These are phyloP conservation scores for Colletotrichum sansevieriae DNA, from an alignment of 2,329 filamentous ascomycete genomes.

Conservation along the genomic window DNA sequence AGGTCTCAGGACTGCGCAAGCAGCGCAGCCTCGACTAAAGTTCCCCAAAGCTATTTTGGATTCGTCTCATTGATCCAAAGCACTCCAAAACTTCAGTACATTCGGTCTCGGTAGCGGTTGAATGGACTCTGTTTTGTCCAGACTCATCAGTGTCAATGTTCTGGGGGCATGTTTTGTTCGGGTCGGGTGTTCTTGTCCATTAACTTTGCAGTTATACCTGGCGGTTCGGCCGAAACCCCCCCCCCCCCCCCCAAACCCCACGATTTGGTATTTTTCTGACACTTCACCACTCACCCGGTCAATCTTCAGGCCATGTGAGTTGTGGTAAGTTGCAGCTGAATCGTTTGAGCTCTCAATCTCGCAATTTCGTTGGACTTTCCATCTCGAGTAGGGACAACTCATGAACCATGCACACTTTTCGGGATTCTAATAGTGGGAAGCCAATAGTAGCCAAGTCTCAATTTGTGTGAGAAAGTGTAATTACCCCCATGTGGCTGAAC, in stretches of 20 bases:
- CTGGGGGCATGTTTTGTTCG: too few species aligned
- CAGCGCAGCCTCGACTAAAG: background rate
- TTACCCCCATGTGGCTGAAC: too few species aligned
- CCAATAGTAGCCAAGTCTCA: slow-evolving; percentile 7
- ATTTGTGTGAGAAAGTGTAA: too few species aligned
- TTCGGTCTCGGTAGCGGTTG: background rate
- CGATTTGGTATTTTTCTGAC: background rate
- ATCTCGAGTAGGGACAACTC: background rate
- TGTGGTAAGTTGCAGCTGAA: background rate
- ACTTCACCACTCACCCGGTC: background rate
- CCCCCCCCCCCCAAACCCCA: too few species aligned
- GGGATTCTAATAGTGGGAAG: background rate
- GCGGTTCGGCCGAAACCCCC: too few species aligned
- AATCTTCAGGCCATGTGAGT: background rate
- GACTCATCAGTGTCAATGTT: too few species aligned
- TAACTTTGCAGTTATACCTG: background rate
- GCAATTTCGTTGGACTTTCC: slow-evolving; percentile 1
- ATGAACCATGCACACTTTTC: background rate
- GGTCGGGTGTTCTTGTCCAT: too few species aligned
- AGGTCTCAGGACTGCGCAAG: background rate
- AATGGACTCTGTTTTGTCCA: background rate
- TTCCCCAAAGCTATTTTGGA: background rate
- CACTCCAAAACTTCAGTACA: background rate
- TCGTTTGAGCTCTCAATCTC: background rate
- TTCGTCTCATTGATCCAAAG: background rate